A percentile compares a stretch with the other conserved stretches of the same genome.
Conservation (phyloP, 768 basidiomycete species). For the Aureoboletus auriporus region DNA sequence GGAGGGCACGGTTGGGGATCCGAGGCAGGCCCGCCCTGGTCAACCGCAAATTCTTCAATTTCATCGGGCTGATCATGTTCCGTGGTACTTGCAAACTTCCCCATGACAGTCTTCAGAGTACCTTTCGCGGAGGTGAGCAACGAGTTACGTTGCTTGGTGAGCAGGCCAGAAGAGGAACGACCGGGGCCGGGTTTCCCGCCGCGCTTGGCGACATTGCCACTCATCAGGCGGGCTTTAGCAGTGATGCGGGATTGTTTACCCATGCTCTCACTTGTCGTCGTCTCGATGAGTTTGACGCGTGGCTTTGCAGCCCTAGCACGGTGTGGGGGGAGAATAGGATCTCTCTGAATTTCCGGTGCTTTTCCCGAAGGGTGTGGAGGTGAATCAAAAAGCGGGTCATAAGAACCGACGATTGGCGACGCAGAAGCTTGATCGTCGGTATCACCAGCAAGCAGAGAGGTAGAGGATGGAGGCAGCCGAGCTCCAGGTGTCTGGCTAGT, state of each 20-base stretch:
- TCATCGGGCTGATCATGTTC: slow-evolving; percentile 20
- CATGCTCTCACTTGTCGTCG: slow-evolving; percentile 20
- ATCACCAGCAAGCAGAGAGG: not conserved
- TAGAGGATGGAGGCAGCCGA: not conserved
- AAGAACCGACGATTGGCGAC: slow-evolving; percentile 11
- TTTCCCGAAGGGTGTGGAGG: slow-evolving; percentile 9
- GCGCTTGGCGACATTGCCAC: slow-evolving; percentile 7
- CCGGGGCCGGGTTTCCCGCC: slow-evolving; percentile 45
- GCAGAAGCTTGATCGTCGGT: slow-evolving; percentile 1
- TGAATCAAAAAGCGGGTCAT: slow-evolving; percentile 30
- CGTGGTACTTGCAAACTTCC: slow-evolving; percentile 29
- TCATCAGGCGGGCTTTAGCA: slow-evolving; percentile 44
- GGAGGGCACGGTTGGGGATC: slow-evolving; percentile 21
- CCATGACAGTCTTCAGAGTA: slow-evolving; percentile 46
- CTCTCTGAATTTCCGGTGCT: slow-evolving; percentile 4
- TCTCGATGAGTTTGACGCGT: slow-evolving; percentile 48
- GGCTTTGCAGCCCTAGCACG: slow-evolving; percentile 50
- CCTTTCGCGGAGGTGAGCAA: slow-evolving; percentile 54
- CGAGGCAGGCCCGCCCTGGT: slow-evolving; percentile 11
- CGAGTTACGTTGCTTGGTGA: slow-evolving; percentile 43
- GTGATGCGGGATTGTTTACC: slow-evolving; percentile 40
- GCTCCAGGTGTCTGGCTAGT: not conserved
- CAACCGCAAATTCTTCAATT: slow-evolving; percentile 13
- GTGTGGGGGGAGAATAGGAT: slow-evolving; percentile 32
- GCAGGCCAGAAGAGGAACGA: slow-evolving; percentile 43